Conservation (phyloP, 176 grass and related monocot genomes). For the Ensete ventricosum region DNA sequence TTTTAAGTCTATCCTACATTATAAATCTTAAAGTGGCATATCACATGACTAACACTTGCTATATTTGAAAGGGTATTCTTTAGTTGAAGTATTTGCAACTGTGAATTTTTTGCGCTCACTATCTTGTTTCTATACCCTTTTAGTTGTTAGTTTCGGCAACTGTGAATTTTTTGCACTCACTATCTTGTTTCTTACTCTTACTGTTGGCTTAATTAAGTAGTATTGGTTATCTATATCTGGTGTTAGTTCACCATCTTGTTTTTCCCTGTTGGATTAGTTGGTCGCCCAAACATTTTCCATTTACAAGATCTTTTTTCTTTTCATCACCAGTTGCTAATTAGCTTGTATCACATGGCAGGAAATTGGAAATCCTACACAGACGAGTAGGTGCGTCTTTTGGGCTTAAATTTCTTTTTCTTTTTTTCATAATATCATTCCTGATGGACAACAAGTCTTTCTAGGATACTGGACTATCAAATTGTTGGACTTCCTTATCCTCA, state of each 20-base stretch:
- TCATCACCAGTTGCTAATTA: slow-evolving; percentile 26
- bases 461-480: not conserved
- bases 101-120: not conserved
- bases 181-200: not conserved
- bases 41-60: not conserved
- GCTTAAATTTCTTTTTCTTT: slow-evolving; percentile 31
- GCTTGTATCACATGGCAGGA: slow-evolving; percentile 54
- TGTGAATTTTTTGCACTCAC: not conserved
- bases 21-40: not conserved
- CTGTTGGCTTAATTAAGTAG: not conserved
- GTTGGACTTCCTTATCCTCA: too few relatives aligned
- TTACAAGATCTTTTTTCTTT: slow-evolving; percentile 11
- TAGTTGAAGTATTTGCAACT: not conserved
- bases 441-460: slow-evolving; percentile 7
- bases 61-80: not conserved
- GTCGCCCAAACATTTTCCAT: not conserved
- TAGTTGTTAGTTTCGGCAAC: not conserved
- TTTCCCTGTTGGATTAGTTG: not conserved
- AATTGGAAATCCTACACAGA: slow-evolving; percentile 70
- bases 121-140: not conserved
- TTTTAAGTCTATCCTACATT: not conserved
- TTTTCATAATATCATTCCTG: slow-evolving; percentile 17
- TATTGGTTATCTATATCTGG: not conserved
- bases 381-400: slow-evolving; percentile 54
- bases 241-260: not conserved